Evolutionary conservation across 1,284 basidiomycete genomes (phyloP).

Genomic region (Dichomitus squalens): DNA sequence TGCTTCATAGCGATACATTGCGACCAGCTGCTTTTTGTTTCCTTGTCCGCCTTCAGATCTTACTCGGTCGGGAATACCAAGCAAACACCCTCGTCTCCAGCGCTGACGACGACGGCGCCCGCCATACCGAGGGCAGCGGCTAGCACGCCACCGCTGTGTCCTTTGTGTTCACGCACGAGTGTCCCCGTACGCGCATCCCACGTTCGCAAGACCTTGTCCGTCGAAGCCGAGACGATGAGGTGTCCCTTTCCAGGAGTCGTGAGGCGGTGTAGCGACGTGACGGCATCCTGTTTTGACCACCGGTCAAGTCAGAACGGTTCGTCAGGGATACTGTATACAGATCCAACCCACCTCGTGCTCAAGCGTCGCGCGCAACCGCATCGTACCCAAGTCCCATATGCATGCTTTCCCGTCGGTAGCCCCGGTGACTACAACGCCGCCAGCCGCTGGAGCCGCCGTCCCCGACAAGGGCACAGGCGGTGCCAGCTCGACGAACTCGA

Average conservation of each 20-base stretch:
- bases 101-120: constrained; percentile 76
- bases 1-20: neutral
- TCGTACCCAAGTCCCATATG: constrained; percentile 91
- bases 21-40: neutral
- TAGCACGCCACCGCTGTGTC: constrained; percentile 84
- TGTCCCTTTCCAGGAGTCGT: constrained; percentile 69
- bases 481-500: constrained; percentile 83
- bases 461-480: constrained; percentile 41
- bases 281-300: constrained; percentile 67
- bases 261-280: constrained; percentile 80
- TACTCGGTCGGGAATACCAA: constrained; percentile 74
- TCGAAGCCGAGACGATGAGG: constrained; percentile 81
- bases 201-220: constrained; percentile 85
- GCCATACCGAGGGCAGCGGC: constrained; percentile 71
- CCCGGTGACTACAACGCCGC: constrained; percentile 80
- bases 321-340: neutral
- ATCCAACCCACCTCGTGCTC: constrained; percentile 69
- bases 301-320: no score
- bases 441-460: constrained; percentile 37
- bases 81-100: constrained; percentile 85
- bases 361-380: constrained; percentile 78
- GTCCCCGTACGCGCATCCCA: constrained; percentile 92
- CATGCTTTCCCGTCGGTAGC: constrained; percentile 94
- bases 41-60: neutral
- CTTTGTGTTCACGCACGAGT: constrained; percentile 79